Conservation (phyloP, 129 eudicot species). For the Flaveria linearis region DNA sequence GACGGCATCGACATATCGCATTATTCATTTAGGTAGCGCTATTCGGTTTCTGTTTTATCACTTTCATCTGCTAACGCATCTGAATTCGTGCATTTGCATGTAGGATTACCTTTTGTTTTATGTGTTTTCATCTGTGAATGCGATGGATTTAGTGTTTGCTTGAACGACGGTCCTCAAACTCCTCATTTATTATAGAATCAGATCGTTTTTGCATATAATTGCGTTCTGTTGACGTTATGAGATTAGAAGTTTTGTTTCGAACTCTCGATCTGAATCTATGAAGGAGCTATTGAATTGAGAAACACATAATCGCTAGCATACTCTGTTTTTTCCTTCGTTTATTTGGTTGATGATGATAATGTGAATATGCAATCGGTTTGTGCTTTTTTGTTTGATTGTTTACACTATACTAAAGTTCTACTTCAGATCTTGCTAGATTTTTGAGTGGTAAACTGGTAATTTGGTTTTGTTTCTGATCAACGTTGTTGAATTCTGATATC, state of each 20-base stretch:
- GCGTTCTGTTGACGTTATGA: no score
- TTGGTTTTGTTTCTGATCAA: slow-evolving; percentile 12
- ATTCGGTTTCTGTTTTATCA: neutral
- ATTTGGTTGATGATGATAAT: neutral
- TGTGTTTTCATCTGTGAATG: neutral
- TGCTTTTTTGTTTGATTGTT: no score
- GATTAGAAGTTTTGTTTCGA: neutral
- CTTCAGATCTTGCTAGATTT: no score
- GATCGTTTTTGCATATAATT: no score
- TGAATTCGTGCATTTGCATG: no score
- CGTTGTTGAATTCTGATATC: slow-evolving; percentile 6
- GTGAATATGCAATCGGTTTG: neutral
- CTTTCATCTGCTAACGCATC: no score
- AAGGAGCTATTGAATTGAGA: neutral
- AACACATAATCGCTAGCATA: neutral
- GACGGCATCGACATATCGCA: slow-evolving; percentile 20
- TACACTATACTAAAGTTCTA: no score
- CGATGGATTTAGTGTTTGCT: neutral
- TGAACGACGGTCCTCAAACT: no score
- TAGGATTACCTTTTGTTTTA: neutral
- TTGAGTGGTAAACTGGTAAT: neutral
- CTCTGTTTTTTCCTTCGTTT: neutral
- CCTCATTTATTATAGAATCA: no score
- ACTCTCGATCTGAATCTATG: slow-evolving; percentile 7
- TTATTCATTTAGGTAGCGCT: neutral